Evolutionary conservation across 169 alveolate genomes (phyloP).

Genomic region (Plasmodium vivax): DNA sequence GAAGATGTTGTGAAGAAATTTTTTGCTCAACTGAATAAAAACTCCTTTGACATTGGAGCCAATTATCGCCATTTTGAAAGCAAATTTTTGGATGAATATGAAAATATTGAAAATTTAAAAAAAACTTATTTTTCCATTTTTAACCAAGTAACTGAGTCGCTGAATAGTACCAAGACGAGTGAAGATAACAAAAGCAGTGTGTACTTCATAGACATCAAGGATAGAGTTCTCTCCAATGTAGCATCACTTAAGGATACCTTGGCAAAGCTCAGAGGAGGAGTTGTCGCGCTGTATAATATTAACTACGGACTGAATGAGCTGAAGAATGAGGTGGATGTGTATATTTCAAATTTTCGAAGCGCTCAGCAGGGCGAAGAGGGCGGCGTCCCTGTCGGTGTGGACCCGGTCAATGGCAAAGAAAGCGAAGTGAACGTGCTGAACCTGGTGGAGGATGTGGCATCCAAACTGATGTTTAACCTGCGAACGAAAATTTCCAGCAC

Average conservation of each 20-base stretch:
- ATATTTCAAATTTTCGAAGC: background rate
- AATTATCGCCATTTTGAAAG: slow-evolving; percentile 8
- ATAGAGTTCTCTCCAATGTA: background rate
- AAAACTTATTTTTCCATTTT: background rate
- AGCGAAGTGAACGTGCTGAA: background rate
- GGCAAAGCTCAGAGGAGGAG: background rate
- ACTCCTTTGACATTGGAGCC: background rate
- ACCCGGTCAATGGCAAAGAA: background rate
- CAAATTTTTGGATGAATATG: background rate
- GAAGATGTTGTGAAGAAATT: background rate
- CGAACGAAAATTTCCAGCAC: slow-evolving; percentile 1
- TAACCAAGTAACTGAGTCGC: background rate
- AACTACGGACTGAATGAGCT: slow-evolving; percentile 4
- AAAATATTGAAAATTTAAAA: slow-evolving; percentile 5
- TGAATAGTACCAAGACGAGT: background rate
- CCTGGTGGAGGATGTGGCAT: background rate
- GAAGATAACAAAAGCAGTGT: background rate
- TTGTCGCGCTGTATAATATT: background rate
- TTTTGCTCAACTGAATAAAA: background rate
- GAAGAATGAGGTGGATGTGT: background rate
- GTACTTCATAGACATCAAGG: background rate
- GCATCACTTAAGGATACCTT: background rate
- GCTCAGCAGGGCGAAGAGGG: background rate
- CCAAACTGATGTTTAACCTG: background rate
- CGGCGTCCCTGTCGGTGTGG: background rate